A percentile compares a stretch with the other conserved stretches of the same genome.
These are phyloP conservation scores for Arctostaphylos glauca DNA, from an alignment of 148 eudicot species.

Conservation along the genomic window DNA sequence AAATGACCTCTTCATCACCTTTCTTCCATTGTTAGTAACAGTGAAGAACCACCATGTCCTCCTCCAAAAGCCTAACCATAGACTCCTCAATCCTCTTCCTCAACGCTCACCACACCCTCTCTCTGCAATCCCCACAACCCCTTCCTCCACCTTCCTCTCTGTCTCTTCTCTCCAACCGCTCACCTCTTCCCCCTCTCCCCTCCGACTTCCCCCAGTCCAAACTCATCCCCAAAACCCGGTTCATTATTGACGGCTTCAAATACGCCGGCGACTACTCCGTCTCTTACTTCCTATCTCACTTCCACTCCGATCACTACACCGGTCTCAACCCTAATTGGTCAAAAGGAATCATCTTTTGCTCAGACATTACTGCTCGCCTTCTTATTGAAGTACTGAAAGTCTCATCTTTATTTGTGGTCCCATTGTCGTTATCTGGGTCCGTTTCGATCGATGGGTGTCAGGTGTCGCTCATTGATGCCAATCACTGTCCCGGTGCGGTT, in stretches of 20 bases:
- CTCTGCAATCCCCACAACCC: constrained; percentile 22
- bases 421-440: constrained; percentile 36
- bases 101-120: constrained; percentile 30
- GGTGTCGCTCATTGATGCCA: constrained; percentile 73
- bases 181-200: constrained; percentile 54
- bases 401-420: constrained; percentile 28
- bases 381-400: constrained; percentile 46
- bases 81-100: constrained; percentile 44
- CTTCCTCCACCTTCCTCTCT: constrained; percentile 25
- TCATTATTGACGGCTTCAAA: constrained; percentile 80
- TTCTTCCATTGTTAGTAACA: background rate
- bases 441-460: constrained; percentile 66
- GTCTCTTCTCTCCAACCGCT: constrained; percentile 19
- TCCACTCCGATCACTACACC: constrained; percentile 92
- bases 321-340: constrained; percentile 74
- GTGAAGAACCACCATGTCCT: constrained; percentile 30
- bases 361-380: constrained; percentile 57
- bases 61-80: constrained; percentile 58
- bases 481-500: constrained; percentile 98
- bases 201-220: constrained; percentile 62
- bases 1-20: background rate
- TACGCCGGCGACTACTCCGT: constrained; percentile 59
- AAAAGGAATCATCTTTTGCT: constrained; percentile 72
- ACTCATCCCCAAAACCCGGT: constrained; percentile 78
- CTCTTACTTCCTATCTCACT: constrained; percentile 90